Conservation (phyloP, 139 green algal genomes). For the Ettlia oleoabundans region DNA sequence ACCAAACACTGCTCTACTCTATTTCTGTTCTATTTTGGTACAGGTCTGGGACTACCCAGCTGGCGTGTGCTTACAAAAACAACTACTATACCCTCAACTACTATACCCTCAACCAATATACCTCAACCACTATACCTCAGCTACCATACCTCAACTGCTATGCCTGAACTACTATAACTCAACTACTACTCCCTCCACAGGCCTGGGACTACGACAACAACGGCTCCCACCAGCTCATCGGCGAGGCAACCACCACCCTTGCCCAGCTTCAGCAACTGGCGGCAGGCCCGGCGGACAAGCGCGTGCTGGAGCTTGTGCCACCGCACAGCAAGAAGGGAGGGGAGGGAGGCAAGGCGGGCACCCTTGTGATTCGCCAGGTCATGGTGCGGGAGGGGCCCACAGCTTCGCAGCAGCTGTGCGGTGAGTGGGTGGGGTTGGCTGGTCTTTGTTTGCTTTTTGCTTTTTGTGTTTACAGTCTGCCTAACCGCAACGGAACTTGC, state of each 20-base stretch:
- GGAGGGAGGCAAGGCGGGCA: not conserved
- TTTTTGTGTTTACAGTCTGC: too few relatives aligned
- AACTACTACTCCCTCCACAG: not conserved
- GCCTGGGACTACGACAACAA: not conserved
- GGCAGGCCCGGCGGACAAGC: not conserved
- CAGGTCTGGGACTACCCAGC: too few relatives aligned
- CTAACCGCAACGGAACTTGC: too few relatives aligned
- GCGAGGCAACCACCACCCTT: not conserved
- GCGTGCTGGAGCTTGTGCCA: not conserved
- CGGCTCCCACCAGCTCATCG: not conserved
- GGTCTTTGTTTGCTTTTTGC: too few relatives aligned
- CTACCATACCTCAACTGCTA: too few relatives aligned
- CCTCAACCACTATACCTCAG: too few relatives aligned
- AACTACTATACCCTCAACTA: too few relatives aligned
- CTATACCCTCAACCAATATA: too few relatives aligned
- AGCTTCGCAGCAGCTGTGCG: not conserved
- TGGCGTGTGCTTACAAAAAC: too few relatives aligned
- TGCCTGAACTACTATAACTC: too few relatives aligned
- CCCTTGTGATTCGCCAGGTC: not conserved
- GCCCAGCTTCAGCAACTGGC: not conserved
- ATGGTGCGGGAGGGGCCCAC: conserved; percentile 9
- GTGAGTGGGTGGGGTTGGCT: not conserved
- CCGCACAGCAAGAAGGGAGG: not conserved
- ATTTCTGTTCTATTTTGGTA: too few relatives aligned
- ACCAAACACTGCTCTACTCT: too few relatives aligned